A percentile compares a stretch with the other conserved stretches of the same genome.
phyloP scores from a whole-genome alignment of 2,329 filamentous ascomycete species.

The Aspergillus luchuensis region DNA sequence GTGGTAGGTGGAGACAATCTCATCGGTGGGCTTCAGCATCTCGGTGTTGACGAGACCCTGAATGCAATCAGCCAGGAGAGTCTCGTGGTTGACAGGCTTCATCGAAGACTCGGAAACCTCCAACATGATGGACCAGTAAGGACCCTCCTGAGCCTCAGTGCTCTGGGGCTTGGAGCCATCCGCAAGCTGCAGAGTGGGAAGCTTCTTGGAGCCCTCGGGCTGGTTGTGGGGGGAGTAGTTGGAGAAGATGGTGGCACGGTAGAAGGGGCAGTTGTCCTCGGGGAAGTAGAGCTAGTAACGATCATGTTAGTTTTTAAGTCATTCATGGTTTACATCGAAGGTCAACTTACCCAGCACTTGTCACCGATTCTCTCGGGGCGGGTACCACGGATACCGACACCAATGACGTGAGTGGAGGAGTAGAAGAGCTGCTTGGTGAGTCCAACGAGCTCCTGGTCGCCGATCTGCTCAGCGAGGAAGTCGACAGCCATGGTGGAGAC shows the following conservation, averaged over 20 bases:
- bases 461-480: constrained; percentile 81
- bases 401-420: constrained; percentile 95
- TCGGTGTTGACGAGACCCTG: constrained; percentile 97
- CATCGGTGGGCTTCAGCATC: constrained; percentile 86
- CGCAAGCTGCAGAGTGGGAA: constrained; percentile 81
- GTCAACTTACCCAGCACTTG: constrained; percentile 86
- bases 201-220: constrained; percentile 76
- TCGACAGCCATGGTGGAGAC: constrained; percentile 97
- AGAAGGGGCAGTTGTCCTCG: constrained; percentile 98
- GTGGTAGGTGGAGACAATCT: constrained; percentile 98
- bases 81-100: constrained; percentile 89
- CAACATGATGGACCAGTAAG: constrained; percentile 99
- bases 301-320: not conserved
- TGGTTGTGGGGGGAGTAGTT: constrained; percentile 99
- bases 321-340: not conserved
- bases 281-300: constrained; percentile 85
- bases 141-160: constrained; percentile 75
- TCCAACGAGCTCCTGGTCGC: constrained; percentile 77
- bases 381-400: constrained; percentile 87
- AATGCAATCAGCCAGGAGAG: constrained; percentile 85
- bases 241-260: constrained; percentile 99
- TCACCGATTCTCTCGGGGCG: constrained; percentile 96
- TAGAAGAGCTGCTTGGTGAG: constrained; percentile 93
- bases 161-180: constrained; percentile 79
- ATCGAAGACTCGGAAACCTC: constrained; percentile 94